Evolutionary conservation across 257 asterid genomes (phyloP), one percentile per base, ranked within the genome.

Genomic region (Solanum lycopersicoides): DNA sequence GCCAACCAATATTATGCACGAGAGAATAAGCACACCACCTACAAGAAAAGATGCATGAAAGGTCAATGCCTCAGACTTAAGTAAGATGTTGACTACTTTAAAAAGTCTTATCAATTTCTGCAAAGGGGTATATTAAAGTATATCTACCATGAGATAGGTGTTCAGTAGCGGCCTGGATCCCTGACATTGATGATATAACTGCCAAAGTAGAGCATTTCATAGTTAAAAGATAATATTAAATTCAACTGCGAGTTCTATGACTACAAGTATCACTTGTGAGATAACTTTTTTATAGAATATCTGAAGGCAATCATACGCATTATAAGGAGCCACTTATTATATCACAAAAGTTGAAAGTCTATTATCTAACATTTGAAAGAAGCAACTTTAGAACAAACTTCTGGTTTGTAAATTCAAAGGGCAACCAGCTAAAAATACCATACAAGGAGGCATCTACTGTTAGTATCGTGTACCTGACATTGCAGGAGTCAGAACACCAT

Each of bases 1-100:
- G 65, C 99, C 98, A 84, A 97, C 93, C 95, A 97, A 91, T 86
- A 97, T 94, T 88, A 90, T 87, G 87, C 98, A 94, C 87, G 96
- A 90, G 88, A 97, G 89, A 89, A 89, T 80, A 86, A 93, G 93
- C 83, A 94, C 93, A 53, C 73, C 93, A 91, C 98, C 99, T 95
- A 87, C 45, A 69, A 82, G 79, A 44, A 85, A 88, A 86, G 88
- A 72, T 86, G 60, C 66, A 63, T 53, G 50, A 72, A 50, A 35
- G 35, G 69, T 50, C 39, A 32, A 73, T 73, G 59, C 47, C 65
- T 34, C 82, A 77, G 56, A 72, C 41, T 12, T 53, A 34, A 86
- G 68, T 73, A 35, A 73, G 37, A 47, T 37, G 73, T 28, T 47
- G 56, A 47, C 83, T 72, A 86, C 59, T 34, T 68, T 50, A 50